Percentiles rank a stretch among this genome's conserved stretches.
Conservation (phyloP, 1,284 basidiomycete species). For the Ceratobasidium sp. region DNA sequence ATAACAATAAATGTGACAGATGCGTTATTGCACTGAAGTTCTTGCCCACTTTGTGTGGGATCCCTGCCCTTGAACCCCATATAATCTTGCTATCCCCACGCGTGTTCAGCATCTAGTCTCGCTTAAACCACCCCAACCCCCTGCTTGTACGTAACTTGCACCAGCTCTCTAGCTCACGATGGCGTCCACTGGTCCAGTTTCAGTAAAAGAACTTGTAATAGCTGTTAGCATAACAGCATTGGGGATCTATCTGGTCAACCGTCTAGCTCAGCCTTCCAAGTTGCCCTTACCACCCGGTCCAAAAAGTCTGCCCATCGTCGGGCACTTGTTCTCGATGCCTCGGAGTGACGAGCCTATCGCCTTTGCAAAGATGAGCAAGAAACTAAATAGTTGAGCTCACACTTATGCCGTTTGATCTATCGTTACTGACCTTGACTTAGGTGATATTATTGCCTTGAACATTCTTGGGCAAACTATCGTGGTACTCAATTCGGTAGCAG, state of each 20-base stretch:
- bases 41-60: no score
- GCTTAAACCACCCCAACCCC: no score
- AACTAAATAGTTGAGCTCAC: neutral
- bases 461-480: slow-evolving; percentile 27
- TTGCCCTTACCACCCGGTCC: slow-evolving; percentile 35
- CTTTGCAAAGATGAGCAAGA: slow-evolving; percentile 12
- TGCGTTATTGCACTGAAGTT: no score
- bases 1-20: no score
- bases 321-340: slow-evolving; percentile 25
- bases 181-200: no score
- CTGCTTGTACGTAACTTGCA: no score
- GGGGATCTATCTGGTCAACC: neutral
- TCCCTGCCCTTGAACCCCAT: no score
- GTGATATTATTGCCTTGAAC: slow-evolving; percentile 31
- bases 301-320: slow-evolving; percentile 10
- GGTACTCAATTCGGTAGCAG: slow-evolving; percentile 22
- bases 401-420: neutral
- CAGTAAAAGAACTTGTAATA: neutral
- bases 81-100: no score
- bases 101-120: no score
- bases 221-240: neutral
- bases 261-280: neutral
- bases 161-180: no score
- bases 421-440: no score
- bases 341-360: neutral